A percentile compares a stretch with the other conserved stretches of the same genome.
phyloP scores from a whole-genome alignment of 208 protist genomes.

The Plasmodiophora brassicae region DNA sequence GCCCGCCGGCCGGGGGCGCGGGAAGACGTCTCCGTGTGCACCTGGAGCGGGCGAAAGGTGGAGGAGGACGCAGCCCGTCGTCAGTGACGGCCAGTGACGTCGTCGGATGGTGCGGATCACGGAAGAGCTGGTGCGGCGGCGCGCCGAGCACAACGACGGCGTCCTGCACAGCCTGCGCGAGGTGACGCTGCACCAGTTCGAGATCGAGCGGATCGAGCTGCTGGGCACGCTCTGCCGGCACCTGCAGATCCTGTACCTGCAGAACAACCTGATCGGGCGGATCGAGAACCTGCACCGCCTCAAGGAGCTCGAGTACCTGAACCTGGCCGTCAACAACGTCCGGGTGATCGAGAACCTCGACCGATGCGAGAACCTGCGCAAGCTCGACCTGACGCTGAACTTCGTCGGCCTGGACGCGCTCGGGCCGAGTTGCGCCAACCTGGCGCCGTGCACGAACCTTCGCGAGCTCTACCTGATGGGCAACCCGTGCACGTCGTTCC shows the following conservation, averaged over 20 bases:
- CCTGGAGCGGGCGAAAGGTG: too few species aligned
- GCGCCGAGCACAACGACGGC: conserved; percentile 93
- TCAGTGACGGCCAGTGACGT: too few species aligned
- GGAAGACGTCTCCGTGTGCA: too few species aligned
- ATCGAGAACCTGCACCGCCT: conserved; percentile 79
- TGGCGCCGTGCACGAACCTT: conserved; percentile 75
- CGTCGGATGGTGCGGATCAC: conserved; percentile 72
- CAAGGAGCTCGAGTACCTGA: conserved; percentile 90
- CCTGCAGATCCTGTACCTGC: conserved; percentile 88
- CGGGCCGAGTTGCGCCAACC: conserved; percentile 42
- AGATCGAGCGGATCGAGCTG: conserved; percentile 83
- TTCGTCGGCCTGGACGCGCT: conserved; percentile 82
- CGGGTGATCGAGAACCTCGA: conserved; percentile 80
- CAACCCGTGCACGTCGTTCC: conserved; percentile 81
- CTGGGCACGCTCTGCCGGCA: conserved; percentile 64
- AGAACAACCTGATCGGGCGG: conserved; percentile 86
- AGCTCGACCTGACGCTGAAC: conserved; percentile 92
- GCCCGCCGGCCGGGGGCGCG: too few species aligned
- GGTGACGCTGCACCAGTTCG: conserved; percentile 89
- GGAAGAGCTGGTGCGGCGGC: conserved; percentile 78
- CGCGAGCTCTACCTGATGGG: conserved; percentile 82
- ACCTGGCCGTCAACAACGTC: conserved; percentile 93
- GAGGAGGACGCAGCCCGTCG: too few species aligned
- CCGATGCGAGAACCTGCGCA: conserved; percentile 81
- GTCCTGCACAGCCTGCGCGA: conserved; percentile 83